Base-by-base conservation (phyloP, 495 filamentous ascomycete species). In the Hypomontagnella submonticulosa region DNA sequence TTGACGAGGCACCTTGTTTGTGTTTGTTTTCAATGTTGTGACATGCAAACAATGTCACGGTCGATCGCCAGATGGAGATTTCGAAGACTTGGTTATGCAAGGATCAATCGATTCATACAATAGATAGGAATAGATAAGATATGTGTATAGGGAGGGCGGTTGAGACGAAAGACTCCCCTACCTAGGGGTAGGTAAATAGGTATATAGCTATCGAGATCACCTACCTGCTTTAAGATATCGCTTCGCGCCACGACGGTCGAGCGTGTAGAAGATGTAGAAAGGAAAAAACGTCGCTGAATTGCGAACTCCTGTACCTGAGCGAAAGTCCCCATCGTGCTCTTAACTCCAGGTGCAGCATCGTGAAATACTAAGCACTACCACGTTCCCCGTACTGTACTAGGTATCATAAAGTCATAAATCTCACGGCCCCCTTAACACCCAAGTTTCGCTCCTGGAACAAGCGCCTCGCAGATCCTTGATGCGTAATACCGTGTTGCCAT, bases 391-490 rank as follows among this genome's bases (percentile, higher is more conserved):
- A 23, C 11, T 38, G 23, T 34, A 37, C 13, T n/a, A 49, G 49
- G 55, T 68, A 60, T 63, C 65, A 44, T 59, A 63, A 65, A 54
- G 33, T 62, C 58, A 54, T 68, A 15, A 59, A 33, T 23, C 7
- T 11, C 30, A 5, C 16, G 16, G 18, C 32, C 42, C 44, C 8
- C n/a, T 36, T 16, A 49, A 55, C 58, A 42, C 49, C 42, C 6
- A 18, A 44, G 40, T 19, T 30, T 27, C 16, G 12, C n/a, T 2
- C 40, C 30, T 10, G 18, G 30, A n/a, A n/a, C n/a, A n/a, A n/a
- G n/a, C n/a, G 46, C 44, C 53, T 41, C 42, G 30, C 36, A 36
- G 10, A 54, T 53, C n/a, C 48, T 58, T 15, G 10, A 54, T 42
- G 18, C n/a, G 37, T 46, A 16, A 47, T n/a, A 13, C 46, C 10